Evolutionary conservation across 2,329 filamentous ascomycete species (phyloP).

Genomic region (Periconia macrospinosa): DNA sequence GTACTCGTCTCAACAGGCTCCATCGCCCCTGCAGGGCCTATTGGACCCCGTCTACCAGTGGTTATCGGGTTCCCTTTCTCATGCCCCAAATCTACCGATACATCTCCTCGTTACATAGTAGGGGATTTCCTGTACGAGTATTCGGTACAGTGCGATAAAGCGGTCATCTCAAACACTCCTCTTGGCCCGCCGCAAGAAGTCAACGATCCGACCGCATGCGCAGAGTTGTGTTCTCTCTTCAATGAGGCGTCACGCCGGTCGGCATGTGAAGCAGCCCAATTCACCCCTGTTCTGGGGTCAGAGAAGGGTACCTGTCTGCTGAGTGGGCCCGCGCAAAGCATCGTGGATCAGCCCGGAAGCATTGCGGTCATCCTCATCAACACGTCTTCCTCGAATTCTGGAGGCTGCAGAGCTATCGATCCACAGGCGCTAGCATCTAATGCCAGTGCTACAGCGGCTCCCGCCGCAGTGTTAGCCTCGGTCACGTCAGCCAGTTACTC

Average conservation of each 20-base stretch:
- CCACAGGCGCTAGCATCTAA: slow-evolving; percentile 5
- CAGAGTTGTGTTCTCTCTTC: slow-evolving; percentile 30
- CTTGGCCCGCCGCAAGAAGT: slow-evolving; percentile 16
- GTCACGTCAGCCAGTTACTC: slow-evolving; percentile 21
- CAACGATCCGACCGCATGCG: slow-evolving; percentile 25
- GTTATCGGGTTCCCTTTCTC: slow-evolving; percentile 29
- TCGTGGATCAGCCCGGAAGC: slow-evolving; percentile 18
- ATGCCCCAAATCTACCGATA: slow-evolving; percentile 21
- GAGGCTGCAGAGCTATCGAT: slow-evolving; percentile 19
- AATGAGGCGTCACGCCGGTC: slow-evolving; percentile 24
- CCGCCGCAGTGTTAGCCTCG: slow-evolving; percentile 23
- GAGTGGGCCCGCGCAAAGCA: slow-evolving; percentile 11
- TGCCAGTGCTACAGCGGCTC: slow-evolving; percentile 20
- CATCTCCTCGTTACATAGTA: slow-evolving; percentile 26
- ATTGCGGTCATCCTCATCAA: slow-evolving; percentile 23
- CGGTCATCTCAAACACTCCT: slow-evolving; percentile 19
- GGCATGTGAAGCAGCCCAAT: slow-evolving; percentile 26
- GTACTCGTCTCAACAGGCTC: slow-evolving; percentile 5
- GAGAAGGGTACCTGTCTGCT: slow-evolving; percentile 24
- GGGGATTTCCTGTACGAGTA: slow-evolving; percentile 28
- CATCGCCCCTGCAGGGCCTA: slow-evolving; percentile 1
- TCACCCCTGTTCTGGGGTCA: slow-evolving; percentile 19
- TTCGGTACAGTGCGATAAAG: slow-evolving; percentile 29
- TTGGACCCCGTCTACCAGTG: slow-evolving; percentile 7
- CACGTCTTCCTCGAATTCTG: slow-evolving; percentile 20